These are phyloP conservation scores for Coemansia sp. DNA, from an alignment of 192 early-diverging fungal genomes.

Conservation along the genomic window DNA sequence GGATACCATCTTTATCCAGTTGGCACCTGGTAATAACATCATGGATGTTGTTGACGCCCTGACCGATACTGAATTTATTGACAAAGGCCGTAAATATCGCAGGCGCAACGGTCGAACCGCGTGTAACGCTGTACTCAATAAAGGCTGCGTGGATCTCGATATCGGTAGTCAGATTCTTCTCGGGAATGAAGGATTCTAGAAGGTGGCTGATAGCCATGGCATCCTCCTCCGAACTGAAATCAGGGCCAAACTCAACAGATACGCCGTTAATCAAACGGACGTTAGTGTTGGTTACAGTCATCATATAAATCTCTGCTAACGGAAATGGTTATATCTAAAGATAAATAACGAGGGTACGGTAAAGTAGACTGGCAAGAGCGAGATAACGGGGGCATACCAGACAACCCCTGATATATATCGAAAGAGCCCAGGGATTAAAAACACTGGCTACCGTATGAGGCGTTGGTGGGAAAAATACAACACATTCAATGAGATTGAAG, in stretches of 20 bases:
- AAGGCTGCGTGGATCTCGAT: constrained; percentile 18
- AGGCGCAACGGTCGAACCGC: not conserved
- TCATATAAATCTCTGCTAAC: not conserved
- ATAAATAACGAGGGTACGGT: too few relatives aligned
- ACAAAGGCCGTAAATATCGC: constrained; percentile 3
- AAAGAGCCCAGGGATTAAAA: too few relatives aligned
- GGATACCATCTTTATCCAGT: not conserved
- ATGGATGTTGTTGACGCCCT: constrained; percentile 8
- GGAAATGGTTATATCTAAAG: too few relatives aligned
- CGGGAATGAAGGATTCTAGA: not conserved
- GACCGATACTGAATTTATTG: not conserved
- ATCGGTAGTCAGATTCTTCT: not conserved
- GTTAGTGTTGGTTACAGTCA: not conserved
- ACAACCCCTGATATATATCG: too few relatives aligned
- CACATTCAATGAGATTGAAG: too few relatives aligned
- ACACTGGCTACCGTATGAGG: too few relatives aligned
- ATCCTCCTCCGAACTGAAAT: not conserved
- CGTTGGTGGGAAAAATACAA: too few relatives aligned
- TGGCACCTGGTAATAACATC: constrained; percentile 3
- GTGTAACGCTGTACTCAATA: constrained; percentile 9
- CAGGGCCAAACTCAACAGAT: not conserved
- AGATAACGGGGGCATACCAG: too few relatives aligned
- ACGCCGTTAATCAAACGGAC: not conserved
- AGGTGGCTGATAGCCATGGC: not conserved
- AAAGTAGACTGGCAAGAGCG: not conserved